Conservation (phyloP, 495 filamentous ascomycete genomes). For the Talaromyces liani region DNA sequence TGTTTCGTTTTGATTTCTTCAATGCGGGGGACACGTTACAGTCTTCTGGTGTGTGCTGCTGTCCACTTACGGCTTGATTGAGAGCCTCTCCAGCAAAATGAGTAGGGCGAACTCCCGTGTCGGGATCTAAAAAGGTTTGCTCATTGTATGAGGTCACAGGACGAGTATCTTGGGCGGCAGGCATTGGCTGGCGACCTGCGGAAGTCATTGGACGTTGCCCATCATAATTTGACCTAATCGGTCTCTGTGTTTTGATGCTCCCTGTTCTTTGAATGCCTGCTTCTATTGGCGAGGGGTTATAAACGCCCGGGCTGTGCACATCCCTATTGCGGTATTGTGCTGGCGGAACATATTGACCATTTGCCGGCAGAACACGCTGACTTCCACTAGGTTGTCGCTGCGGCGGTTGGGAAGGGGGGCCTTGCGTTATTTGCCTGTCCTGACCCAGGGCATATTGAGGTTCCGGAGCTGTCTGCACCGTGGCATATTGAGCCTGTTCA, state of each 20-base stretch:
- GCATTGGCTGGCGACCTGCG: not conserved
- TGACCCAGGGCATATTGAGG: conserved; percentile 7
- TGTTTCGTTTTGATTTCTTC: conserved; percentile 29
- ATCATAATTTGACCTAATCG: not conserved
- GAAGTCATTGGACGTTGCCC: not conserved
- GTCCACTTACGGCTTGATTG: not conserved
- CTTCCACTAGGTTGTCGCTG: not conserved
- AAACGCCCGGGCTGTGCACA: not conserved
- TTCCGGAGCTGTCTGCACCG: conserved; percentile 2
- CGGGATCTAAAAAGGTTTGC: not conserved
- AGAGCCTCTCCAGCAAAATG: conserved; percentile 6
- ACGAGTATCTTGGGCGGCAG: not conserved
- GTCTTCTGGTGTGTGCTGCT: conserved; percentile 9
- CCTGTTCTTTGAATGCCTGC: not conserved
- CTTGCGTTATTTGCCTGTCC: not conserved
- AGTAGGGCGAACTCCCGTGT: conserved; percentile 1
- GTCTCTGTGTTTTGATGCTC: not conserved
- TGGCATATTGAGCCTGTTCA: conserved; percentile 9
- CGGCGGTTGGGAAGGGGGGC: not conserved
- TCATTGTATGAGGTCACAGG: not conserved
- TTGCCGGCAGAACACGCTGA: not conserved
- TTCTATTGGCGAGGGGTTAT: not conserved
- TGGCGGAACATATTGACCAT: not conserved
- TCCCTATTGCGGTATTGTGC: not conserved
- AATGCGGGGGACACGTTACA: conserved; percentile 19